A percentile compares a stretch with the other conserved stretches of the same genome.
Evolutionary conservation across 1,284 basidiomycete species (phyloP).

Genomic region (Ganoderma resinaceum): DNA sequence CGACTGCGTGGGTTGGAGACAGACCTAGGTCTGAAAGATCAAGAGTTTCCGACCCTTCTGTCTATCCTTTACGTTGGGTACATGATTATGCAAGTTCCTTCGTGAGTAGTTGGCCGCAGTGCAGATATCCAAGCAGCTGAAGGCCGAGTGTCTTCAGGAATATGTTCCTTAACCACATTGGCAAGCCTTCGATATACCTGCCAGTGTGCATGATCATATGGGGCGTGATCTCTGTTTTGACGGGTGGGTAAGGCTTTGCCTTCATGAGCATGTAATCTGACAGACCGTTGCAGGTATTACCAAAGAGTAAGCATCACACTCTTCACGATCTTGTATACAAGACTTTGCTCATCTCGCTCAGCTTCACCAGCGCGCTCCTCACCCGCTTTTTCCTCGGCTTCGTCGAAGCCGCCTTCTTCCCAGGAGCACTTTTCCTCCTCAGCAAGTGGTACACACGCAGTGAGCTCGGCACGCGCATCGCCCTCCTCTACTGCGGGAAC

Average conservation of each 20-base stretch:
- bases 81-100: slow-evolving; percentile 81
- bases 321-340: neutral
- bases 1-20: slow-evolving; percentile 72
- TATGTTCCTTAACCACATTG: slow-evolving; percentile 75
- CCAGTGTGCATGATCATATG: slow-evolving; percentile 75
- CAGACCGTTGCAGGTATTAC: slow-evolving; percentile 27
- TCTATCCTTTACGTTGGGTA: slow-evolving; percentile 85
- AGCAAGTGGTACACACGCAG: slow-evolving; percentile 77
- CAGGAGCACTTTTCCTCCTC: slow-evolving; percentile 65
- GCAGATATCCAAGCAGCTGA: neutral
- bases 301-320: slow-evolving; percentile 15
- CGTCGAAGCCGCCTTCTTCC: slow-evolving; percentile 79
- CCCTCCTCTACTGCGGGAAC: slow-evolving; percentile 77
- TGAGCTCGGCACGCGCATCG: slow-evolving; percentile 76
- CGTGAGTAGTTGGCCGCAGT: slow-evolving; percentile 49
- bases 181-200: slow-evolving; percentile 77
- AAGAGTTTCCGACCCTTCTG: slow-evolving; percentile 74
- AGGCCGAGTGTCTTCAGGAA: slow-evolving; percentile 51
- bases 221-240: slow-evolving; percentile 41
- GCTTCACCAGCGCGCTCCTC: slow-evolving; percentile 72
- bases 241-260: slow-evolving; percentile 19
- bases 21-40: slow-evolving; percentile 70
- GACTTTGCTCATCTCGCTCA: slow-evolving; percentile 37
- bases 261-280: neutral
- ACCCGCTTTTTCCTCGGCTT: slow-evolving; percentile 79